Percentiles rank a stretch among this genome's conserved stretches.
Conservation (phyloP, 495 filamentous ascomycete genomes). For the Hypoxylon trugodes region DNA sequence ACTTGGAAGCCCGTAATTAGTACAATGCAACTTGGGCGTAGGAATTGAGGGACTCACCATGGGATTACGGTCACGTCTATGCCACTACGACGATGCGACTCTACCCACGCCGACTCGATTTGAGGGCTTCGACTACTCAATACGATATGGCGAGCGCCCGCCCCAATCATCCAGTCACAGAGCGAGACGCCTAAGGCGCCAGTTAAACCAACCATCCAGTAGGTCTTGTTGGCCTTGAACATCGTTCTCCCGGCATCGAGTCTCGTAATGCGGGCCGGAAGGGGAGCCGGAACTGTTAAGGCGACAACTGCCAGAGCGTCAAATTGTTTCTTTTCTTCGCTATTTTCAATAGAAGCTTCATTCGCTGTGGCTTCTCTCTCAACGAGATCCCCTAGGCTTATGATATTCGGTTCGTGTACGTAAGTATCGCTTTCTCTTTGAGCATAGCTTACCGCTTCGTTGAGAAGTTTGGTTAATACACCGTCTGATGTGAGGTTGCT, state of each 20-base stretch:
- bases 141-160: conserved; percentile 53
- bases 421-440: no score
- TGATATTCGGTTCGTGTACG: no score
- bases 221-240: conserved; percentile 48
- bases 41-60: not conserved
- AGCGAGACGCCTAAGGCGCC: conserved; percentile 54
- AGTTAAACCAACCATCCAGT: conserved; percentile 57
- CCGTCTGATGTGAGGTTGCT: no score
- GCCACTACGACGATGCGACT: conserved; percentile 28
- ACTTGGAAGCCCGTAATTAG: not conserved
- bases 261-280: not conserved
- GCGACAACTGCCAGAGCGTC: conserved; percentile 20
- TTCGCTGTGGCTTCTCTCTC: no score
- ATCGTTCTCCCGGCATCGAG: not conserved
- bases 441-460: no score
- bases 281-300: conserved; percentile 1
- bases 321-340: not conserved
- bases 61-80: conserved; percentile 4
- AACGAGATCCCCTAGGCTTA: no score
- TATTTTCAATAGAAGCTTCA: no score
- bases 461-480: no score
- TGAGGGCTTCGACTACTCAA: conserved; percentile 56
- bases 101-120: conserved; percentile 48
- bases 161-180: conserved; percentile 54
- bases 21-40: not conserved